Conservation (phyloP, 2,329 filamentous ascomycete genomes). For the Aureobasidium zeae region DNA sequence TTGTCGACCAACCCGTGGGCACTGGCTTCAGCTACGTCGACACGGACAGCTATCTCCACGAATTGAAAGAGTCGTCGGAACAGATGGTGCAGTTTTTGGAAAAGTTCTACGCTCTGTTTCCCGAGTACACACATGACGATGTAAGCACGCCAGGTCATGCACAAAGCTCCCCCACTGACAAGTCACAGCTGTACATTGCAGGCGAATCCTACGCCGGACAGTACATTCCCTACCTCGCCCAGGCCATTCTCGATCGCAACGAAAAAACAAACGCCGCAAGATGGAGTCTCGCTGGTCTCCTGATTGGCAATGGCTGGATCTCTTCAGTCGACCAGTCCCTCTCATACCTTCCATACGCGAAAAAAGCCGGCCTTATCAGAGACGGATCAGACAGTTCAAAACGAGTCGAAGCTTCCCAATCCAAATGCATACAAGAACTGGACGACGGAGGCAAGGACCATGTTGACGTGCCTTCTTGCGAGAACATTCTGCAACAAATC, state of each 20-base stretch:
- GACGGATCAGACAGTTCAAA: slow-evolving; percentile 56
- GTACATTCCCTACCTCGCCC: slow-evolving; percentile 94
- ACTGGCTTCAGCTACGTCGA: slow-evolving; percentile 95
- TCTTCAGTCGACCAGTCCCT: slow-evolving; percentile 83
- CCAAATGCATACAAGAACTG: slow-evolving; percentile 55
- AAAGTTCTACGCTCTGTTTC: slow-evolving; percentile 84
- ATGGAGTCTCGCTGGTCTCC: slow-evolving; percentile 75
- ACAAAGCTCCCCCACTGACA: not conserved
- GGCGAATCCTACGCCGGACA: slow-evolving; percentile 95
- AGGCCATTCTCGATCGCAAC: slow-evolving; percentile 81
- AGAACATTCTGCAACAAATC: slow-evolving; percentile 64
- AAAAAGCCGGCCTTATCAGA: slow-evolving; percentile 63
- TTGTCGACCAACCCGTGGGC: slow-evolving; percentile 94
- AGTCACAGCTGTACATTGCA: slow-evolving; percentile 73
- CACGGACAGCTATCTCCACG: slow-evolving; percentile 74
- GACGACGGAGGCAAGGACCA: slow-evolving; percentile 49
- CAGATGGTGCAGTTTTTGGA: slow-evolving; percentile 85
- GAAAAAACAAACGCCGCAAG: slow-evolving; percentile 38
- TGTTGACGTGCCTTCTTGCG: slow-evolving; percentile 64
- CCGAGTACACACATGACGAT: slow-evolving; percentile 84
- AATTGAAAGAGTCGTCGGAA: slow-evolving; percentile 77
- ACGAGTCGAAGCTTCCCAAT: slow-evolving; percentile 58
- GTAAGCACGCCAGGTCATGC: slow-evolving; percentile 60
- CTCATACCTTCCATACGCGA: slow-evolving; percentile 72
- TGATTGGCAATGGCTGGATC: slow-evolving; percentile 98